Base-by-base conservation (phyloP, 805 yeast genomes). In the Sugiyamaella qingdaonensis region DNA sequence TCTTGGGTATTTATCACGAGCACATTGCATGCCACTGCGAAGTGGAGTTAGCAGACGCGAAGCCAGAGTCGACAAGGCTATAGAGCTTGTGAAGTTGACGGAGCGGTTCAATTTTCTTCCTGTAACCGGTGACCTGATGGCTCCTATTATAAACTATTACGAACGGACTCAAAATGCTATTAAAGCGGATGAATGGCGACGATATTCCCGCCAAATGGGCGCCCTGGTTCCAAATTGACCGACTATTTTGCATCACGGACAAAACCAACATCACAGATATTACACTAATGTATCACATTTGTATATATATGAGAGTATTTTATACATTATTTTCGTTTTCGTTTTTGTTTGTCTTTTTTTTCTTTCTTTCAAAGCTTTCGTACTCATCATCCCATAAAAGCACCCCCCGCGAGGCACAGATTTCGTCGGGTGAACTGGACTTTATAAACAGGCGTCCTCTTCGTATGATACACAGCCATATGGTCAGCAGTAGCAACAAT, bases 341-440 rank as follows among this genome's bases (percentile, higher is more conserved):
- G n/a, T n/a, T n/a, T n/a, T n/a, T n/a, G 41, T 31, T 41, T 31
- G 32, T 24, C 29, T 29, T 36, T 43, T 45, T 33, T 35, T 9
- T 13, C 2, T 14, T 44, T 27, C 29, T n/a, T 27, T 5, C 8
- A 43, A 24, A 24, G 29, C 29, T 4, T 24, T 24, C 29, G n/a
- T 13, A 48, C 24, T 27, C 31, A 36, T 50, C 51, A 66, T 2
- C 79, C 81, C 58, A 72, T 69, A 62, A 86, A 89, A 2, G 94
- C 94, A 49, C 99, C 98, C 24, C 88, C 97, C 0, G 97, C 96
- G 35, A 94, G 76, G 61, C 96, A 91, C 60, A 94, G 72, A 71
- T 94, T 94, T 55, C 96, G 76, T 67, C 95, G 77, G 1, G 98
- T 92, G 67, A 94, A 92, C 64, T 86, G 90, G 34, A 94, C 95